Conservation (phyloP, 441 rosid genomes). For the Biscutella laevigata region DNA sequence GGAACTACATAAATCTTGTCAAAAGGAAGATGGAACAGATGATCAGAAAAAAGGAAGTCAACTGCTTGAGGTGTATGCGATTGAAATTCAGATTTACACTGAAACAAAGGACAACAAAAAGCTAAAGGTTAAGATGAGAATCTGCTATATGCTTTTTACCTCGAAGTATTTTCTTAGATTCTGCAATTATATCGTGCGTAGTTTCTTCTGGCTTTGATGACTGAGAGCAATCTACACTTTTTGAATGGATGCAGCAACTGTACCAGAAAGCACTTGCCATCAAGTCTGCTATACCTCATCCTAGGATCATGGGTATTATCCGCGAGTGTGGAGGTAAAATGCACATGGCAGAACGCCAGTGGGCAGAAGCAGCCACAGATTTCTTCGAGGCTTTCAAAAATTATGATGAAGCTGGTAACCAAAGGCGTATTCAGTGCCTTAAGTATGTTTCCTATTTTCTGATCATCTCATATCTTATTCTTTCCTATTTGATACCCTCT, state of each 20-base stretch:
- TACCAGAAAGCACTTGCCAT: conserved; percentile 96
- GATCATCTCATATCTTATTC: neutral
- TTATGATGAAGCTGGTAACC: conserved; percentile 98
- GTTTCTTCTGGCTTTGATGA: conserved; percentile 1
- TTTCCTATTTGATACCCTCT: neutral
- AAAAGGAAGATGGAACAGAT: conserved; percentile 94
- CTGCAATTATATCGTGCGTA: neutral
- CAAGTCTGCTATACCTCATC: conserved; percentile 99
- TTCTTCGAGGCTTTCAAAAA: conserved; percentile 99
- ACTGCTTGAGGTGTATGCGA: conserved; percentile 93
- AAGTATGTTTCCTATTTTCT: conserved; percentile 46
- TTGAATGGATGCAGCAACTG: conserved; percentile 61
- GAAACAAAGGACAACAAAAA: conserved; percentile 97
- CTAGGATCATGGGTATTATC: conserved; percentile 98
- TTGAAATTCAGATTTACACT: conserved; percentile 96
- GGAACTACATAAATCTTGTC: conserved; percentile 95
- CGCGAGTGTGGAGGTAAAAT: conserved; percentile 99
- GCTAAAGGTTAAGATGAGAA: conserved; percentile 66
- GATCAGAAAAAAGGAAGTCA: conserved; percentile 99
- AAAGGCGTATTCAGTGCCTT: conserved; percentile 91
- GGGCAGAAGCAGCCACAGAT: conserved; percentile 99
- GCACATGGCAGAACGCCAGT: conserved; percentile 99
- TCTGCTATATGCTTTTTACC: neutral
- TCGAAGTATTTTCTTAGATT: neutral
- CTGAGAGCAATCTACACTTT: conserved; percentile 11